Base-by-base conservation (phyloP, 2,329 filamentous ascomycete species). In the Trichophyton mentagrophytes region DNA sequence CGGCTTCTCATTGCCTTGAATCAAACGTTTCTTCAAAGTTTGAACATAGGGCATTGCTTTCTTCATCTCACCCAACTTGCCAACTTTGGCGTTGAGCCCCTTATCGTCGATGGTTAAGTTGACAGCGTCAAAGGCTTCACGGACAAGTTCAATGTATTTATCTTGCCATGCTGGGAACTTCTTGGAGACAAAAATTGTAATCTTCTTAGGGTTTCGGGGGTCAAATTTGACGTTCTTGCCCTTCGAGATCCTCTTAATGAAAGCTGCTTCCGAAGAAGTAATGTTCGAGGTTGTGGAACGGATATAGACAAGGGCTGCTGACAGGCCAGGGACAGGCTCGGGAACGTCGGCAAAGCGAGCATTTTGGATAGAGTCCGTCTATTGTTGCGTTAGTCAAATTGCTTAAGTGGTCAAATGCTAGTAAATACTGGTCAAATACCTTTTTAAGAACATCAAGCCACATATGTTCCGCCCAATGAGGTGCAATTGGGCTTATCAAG, bases 31-130 rank as follows among this genome's bases (percentile, higher is more conserved):
- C 85, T 96, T 96, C 63, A 97, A 78, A 5, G 73, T 77, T 77
- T 97, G 91, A 57, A 96, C 86, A 70, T 96, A 97, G 0, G 93
- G 93, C 92, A 97, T 97, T 1, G 90, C 92, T 77, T 95, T 93
- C 84, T 97, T 99, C 82, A 90, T 90, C 65, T 76, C 74, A 49
- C 85, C 85, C 70, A 90, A 80, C 79, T 95, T 95, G 67, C 84
- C 85, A 61, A 96, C 86, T 70, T 85, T 82, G 66, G 84, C 85
- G 68, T 85, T 88, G 55, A 96, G 78, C 61, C 83, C 84, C 78
- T 95, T 95, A 72, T 95, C 89, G 70, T 95, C 86, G 65, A 88
- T 76, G 8, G 78, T 77, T 65, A 88, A 78, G 65, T 77, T 83
- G 56, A 81, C 67, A 17, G 80, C 73, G 63, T 88, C 81, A 76